Percentiles rank a stretch among this genome's conserved stretches.
These are phyloP conservation scores for Alternaria burnsii DNA, from an alignment of 2,329 filamentous ascomycete genomes.

Conservation along the genomic window DNA sequence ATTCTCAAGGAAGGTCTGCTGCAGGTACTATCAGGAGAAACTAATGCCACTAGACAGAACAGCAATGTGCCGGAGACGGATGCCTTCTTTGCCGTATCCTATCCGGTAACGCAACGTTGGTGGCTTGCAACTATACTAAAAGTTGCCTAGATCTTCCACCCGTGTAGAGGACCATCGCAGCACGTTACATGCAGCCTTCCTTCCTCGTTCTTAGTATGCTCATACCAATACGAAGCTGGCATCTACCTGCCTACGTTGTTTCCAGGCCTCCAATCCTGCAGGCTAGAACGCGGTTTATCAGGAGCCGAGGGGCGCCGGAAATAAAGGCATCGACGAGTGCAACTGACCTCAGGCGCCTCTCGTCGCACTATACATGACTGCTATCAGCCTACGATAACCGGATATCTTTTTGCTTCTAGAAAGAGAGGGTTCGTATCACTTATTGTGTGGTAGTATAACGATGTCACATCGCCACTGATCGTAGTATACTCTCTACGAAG, in stretches of 20 bases:
- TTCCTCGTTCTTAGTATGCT: neutral
- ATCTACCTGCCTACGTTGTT: neutral
- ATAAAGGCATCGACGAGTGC: neutral
- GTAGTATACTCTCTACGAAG: neutral
- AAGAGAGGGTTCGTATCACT: neutral
- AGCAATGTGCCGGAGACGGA: neutral
- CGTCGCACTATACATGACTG: neutral
- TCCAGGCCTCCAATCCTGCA: neutral
- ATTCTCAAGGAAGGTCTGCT: neutral
- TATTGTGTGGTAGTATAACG: neutral
- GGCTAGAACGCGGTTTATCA: neutral
- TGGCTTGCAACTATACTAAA: neutral
- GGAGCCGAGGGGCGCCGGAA: neutral
- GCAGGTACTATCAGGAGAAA: neutral
- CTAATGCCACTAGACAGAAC: neutral
- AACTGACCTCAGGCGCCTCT: neutral
- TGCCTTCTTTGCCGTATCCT: neutral
- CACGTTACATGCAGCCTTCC: neutral
- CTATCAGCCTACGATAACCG: neutral
- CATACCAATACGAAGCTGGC: neutral
- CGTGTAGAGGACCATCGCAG: neutral
- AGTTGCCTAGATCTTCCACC: neutral
- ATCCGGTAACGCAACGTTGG: neutral
- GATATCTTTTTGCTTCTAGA: neutral
- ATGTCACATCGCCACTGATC: neutral